phyloP scores from a whole-genome alignment of 225 moss, liverwort and hornwort species.

The Sphagnum contortum region DNA sequence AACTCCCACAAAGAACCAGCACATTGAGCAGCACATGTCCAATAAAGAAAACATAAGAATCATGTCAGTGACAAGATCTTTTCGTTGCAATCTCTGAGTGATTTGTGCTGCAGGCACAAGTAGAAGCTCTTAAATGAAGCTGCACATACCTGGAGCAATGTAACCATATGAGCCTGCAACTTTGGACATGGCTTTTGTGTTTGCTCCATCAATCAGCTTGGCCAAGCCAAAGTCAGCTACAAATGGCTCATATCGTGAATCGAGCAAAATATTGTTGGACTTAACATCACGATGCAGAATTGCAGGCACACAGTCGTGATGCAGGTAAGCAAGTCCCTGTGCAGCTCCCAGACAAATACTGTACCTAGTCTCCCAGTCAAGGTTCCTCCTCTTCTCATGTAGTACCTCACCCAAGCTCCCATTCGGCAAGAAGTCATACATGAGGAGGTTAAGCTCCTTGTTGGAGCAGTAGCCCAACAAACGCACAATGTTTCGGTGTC shows the following conservation, averaged over 20 bases:
- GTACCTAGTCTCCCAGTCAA: conserved; percentile 75
- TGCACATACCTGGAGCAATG: conserved; percentile 47
- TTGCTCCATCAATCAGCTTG: conserved; percentile 48
- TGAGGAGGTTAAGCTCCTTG: conserved; percentile 47
- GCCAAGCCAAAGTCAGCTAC: conserved; percentile 84
- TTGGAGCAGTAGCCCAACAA: conserved; percentile 60
- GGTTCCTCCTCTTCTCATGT: conserved; percentile 24
- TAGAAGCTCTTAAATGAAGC: conserved; percentile 15
- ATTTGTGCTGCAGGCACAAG: conserved; percentile 22
- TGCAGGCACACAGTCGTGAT: conserved; percentile 50
- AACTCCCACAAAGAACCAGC: background rate
- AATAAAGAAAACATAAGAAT: background rate
- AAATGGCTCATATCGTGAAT: conserved; percentile 44
- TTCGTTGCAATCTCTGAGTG: conserved; percentile 15
- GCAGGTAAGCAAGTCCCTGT: conserved; percentile 65
- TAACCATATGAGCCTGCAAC: conserved; percentile 79
- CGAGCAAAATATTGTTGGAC: conserved; percentile 68
- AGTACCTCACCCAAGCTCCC: conserved; percentile 61
- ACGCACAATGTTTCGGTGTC: conserved; percentile 65
- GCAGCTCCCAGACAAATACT: conserved; percentile 60
- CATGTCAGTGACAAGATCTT: conserved; percentile 5
- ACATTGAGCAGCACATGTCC: background rate
- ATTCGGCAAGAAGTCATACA: conserved; percentile 62
- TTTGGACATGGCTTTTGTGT: conserved; percentile 57
- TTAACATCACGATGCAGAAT: conserved; percentile 84